A percentile compares a stretch with the other conserved stretches of the same genome.
phyloP scores from a whole-genome alignment of 2,329 filamentous ascomycete genomes.

The Calonectria leucothoes region DNA sequence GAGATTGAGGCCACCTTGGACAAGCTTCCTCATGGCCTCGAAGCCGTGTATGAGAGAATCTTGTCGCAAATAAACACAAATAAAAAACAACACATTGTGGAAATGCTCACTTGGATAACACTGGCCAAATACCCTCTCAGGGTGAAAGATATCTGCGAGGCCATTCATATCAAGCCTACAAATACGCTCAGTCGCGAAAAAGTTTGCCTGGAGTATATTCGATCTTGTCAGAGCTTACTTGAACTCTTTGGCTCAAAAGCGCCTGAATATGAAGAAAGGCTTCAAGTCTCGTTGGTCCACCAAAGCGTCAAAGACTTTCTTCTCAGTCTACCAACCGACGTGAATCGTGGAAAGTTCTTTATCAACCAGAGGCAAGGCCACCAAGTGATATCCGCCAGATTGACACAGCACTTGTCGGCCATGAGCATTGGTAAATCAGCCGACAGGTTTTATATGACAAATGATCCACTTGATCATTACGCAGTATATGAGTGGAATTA shows the following conservation, averaged over 20 bases:
- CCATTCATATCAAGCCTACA: neutral
- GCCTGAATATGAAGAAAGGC: neutral
- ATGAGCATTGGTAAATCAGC: neutral
- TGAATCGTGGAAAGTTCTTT: neutral
- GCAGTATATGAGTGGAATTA: neutral
- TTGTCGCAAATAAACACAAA: neutral
- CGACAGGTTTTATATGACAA: neutral
- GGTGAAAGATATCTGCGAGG: neutral
- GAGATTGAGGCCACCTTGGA: neutral
- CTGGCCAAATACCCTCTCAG: neutral
- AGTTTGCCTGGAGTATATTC: neutral
- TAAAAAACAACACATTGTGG: neutral
- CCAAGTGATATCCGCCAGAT: neutral
- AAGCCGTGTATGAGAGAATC: neutral
- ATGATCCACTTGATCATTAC: neutral
- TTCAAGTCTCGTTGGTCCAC: neutral
- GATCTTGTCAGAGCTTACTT: conserved; percentile 2
- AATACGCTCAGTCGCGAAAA: neutral
- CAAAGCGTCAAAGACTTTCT: conserved; percentile 24
- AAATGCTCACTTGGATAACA: conserved; percentile 4
- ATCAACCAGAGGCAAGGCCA: neutral
- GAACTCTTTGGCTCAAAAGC: neutral
- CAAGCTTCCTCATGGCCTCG: neutral
- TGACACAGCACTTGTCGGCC: neutral
- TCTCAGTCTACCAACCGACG: neutral